Base-by-base conservation (phyloP, 1,284 basidiomycete genomes). In the Apiotrichum gracile region DNA sequence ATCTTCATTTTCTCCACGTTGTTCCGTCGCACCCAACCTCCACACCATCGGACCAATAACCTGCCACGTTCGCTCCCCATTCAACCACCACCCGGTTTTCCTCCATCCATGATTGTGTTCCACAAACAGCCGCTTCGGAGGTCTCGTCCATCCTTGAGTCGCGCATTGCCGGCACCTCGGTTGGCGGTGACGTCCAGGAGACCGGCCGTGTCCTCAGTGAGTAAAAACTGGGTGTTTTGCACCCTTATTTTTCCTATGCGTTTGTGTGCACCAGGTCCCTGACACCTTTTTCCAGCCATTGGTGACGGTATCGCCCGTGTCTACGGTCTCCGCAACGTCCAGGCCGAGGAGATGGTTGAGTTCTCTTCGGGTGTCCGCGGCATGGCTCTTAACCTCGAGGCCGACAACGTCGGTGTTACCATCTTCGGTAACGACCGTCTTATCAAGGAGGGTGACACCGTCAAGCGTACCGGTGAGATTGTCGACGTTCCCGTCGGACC, bases 251-350 rank as follows among this genome's bases (percentile, higher is more conserved):
- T 24, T 16, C 38, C 6, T 4, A 2, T 31, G 12, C 3, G 31
- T 19, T n/a, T n/a, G n/a, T n/a, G n/a, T n/a, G n/a, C n/a, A n/a
- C n/a, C n/a, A n/a, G n/a, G n/a, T n/a, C n/a, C n/a, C n/a, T 24
- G 38, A 19, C 24, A 40, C 22, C 51, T 9, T 38, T 54, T 61
- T 57, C 52, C 69, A 91, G 90, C 91, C 79, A 94, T 97, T 70
- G 93, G 93, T 90, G 94, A 97, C 80, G 94, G 93, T 94, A 97
- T 97, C 76, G 91, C 91, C 78, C 92, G 93, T 85, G 93, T 98
- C 74, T 97, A 94, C 77, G 91, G 82, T 76, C 78, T 82, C 67
- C 78, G 80, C 70, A 81, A 82, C 72, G 93, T 97, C 75, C 92
- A 96, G 81, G 75, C 76, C 74, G 94, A 98, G 81, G 94, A 98